A percentile compares a stretch with the other conserved stretches of the same genome.
phyloP scores from a whole-genome alignment of 83 land plant genomes.

The Thuja plicata region DNA sequence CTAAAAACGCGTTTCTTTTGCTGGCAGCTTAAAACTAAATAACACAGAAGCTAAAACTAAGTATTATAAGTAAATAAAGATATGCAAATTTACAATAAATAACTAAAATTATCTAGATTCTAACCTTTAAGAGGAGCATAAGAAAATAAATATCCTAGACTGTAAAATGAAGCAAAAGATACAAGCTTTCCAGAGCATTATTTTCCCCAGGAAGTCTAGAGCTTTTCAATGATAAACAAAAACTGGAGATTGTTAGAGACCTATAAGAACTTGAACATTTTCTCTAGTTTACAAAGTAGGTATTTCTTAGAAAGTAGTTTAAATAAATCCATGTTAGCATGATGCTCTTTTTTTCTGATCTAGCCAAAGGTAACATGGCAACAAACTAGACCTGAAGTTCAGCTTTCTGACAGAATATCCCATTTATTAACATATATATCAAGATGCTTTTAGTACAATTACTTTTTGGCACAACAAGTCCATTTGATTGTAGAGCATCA shows the following conservation, averaged over 20 bases:
- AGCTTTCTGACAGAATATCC: neutral
- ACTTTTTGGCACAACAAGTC: too few relatives aligned
- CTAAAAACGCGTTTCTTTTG: neutral
- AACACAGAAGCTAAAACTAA: neutral
- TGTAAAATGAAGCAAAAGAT: neutral
- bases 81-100: neutral
- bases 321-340: neutral
- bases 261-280: neutral
- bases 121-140: neutral
- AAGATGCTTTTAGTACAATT: neutral
- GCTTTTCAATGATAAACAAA: neutral
- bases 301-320: neutral
- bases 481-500: neutral
- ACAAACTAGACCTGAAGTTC: neutral
- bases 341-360: neutral
- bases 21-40: neutral
- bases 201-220: neutral
- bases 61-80: neutral
- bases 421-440: neutral
- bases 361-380: neutral
- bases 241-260: neutral
- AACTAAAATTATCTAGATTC: neutral
- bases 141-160: neutral
- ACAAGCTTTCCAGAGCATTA: neutral
- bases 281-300: neutral